Conservation (phyloP, 352 stramenopile genomes). For the Aphanomyces cochlioides region DNA sequence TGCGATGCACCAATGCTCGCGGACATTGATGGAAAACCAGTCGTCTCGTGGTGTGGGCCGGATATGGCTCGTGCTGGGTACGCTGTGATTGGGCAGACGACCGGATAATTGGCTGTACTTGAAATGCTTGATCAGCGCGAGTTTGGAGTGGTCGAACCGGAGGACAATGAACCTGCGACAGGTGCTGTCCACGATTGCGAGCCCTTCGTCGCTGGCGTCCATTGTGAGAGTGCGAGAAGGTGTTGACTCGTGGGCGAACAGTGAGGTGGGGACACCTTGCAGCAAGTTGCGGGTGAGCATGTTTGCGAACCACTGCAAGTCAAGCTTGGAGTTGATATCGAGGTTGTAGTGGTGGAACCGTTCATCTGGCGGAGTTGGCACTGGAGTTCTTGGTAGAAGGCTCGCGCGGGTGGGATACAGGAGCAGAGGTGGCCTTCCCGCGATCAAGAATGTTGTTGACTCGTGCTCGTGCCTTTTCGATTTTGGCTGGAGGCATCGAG, state of each 20-base stretch:
- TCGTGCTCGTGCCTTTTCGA: slow-evolving; percentile 12
- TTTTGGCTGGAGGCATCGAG: slow-evolving; percentile 31
- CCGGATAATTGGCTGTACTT: too few relatives aligned
- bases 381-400: slow-evolving; percentile 17
- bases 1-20: slow-evolving; percentile 36
- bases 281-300: too few relatives aligned
- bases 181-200: not conserved
- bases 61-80: too few relatives aligned
- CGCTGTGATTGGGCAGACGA: slow-evolving; percentile 3
- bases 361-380: not conserved
- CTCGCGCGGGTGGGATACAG: not conserved
- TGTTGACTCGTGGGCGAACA: not conserved
- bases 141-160: not conserved
- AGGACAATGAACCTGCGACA: not conserved
- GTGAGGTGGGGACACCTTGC: too few relatives aligned
- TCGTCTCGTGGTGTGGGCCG: not conserved
- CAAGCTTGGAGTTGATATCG: too few relatives aligned
- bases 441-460: not conserved
- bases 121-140: not conserved
- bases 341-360: too few relatives aligned
- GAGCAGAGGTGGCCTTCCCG: slow-evolving; percentile 6
- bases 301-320: too few relatives aligned
- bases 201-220: not conserved
- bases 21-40: slow-evolving; percentile 39
- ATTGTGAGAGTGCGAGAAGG: not conserved